Base-by-base conservation (phyloP, 371 early-diverging fungal species). In the Amoeboaphelidium protococcarum region DNA sequence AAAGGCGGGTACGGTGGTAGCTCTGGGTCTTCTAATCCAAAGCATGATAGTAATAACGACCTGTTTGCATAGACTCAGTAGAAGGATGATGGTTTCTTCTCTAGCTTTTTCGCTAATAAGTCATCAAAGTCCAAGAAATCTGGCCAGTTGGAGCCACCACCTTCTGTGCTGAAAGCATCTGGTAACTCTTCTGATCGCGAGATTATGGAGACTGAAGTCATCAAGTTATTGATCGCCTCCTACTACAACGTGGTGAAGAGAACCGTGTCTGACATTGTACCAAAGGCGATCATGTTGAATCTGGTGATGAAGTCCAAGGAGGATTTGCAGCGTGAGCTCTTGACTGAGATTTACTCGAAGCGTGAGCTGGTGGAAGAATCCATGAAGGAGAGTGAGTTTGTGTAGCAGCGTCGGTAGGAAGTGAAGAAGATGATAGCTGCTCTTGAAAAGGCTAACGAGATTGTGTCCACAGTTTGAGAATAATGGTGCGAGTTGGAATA, bases 251-350 rank as follows among this genome's bases (percentile, higher is more conserved):
- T 96, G 60, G 89, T 95, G 46, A 96, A 96, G 69, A 79, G 90
- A 47, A 96, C 91, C 2, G 76, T 90, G 50, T 73, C 89, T 41
- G 98, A 98, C 59, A 80, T 95, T 67, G 86, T 98, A 0, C 99
- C 99, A 42, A 98, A 98, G 59, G 88, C 98, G 3, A 83, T 97
- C 52, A 95, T 97, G 92, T 69, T 84, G 25, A 92, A 95, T 61
- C 69, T 98, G 26, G 97, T 98, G 1, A 68, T 63, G 45, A 72
- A 72, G 51, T 69, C 91, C 26, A 88, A 86, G 64, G 84, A 89
- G 40, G 79, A 81, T 26, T 70, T 98, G 45, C 99, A 98, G 62
- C 71, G 87, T 25, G 88, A 87, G 59, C 68, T 98, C 21, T 69
- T 98, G 22, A 66, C 80, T 45, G 97, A 98, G 59, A 64, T 98